Evolutionary conservation across 2,329 filamentous ascomycete genomes (phyloP).

Genomic region (Aspergillus sp.): DNA sequence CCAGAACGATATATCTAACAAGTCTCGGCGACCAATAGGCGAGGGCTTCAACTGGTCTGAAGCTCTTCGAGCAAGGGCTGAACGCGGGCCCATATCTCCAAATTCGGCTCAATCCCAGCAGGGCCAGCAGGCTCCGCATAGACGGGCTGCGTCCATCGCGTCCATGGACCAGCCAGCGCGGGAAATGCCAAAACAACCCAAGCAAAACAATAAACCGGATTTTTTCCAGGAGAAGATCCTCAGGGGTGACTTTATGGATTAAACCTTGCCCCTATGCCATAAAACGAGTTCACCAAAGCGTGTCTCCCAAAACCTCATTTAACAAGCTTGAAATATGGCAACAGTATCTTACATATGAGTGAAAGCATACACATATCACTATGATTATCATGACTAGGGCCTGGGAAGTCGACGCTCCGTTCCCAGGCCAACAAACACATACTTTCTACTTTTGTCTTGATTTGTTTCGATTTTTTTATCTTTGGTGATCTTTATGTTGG

Average conservation of each 20-base stretch:
- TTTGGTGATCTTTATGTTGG: not conserved
- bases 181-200: constrained; percentile 47
- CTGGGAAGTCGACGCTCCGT: not conserved
- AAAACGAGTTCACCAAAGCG: too few species aligned
- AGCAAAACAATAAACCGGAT: constrained; percentile 77
- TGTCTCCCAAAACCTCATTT: not conserved
- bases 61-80: constrained; percentile 87
- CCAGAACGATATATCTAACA: constrained; percentile 43
- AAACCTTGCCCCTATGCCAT: constrained; percentile 20
- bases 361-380: not conserved
- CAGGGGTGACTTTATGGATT: constrained; percentile 98
- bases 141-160: constrained; percentile 46
- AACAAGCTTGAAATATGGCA: not conserved
- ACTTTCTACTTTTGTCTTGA: not conserved
- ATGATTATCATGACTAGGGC: not conserved
- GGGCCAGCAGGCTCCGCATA: constrained; percentile 47
- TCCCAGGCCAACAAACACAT: not conserved
- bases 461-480: not conserved
- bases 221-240: constrained; percentile 95
- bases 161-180: constrained; percentile 57
- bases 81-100: constrained; percentile 61
- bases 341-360: not conserved
- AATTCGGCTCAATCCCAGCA: constrained; percentile 28
- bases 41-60: constrained; percentile 98
- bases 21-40: constrained; percentile 59